Evolutionary conservation across 1,284 basidiomycete genomes (phyloP), one percentile per base, ranked within the genome.

Genomic region (Sanghuangporus sanghuang): DNA sequence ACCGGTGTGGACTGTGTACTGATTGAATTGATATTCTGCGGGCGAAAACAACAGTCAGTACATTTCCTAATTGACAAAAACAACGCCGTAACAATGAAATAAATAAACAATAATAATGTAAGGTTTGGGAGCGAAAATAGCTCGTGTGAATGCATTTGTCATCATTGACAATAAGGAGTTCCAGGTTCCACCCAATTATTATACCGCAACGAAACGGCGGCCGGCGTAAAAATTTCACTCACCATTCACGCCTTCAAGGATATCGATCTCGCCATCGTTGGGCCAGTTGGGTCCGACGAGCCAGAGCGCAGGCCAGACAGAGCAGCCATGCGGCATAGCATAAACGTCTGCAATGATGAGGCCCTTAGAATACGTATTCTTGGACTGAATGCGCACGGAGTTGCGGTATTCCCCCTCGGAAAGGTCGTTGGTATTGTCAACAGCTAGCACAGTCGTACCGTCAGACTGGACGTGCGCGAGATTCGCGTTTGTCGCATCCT

Each of bases 291-390:
- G 77, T n/a, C 86, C 87, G 42, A 80, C 77, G 49, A 55, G 76
- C 83, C 74, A 81, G 69, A 81, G 92, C 27, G 92, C 92, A 58
- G 92, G 92, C 92, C 92, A 95, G 49, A 87, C 83, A 52, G 84
- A 83, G 73, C 90, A 93, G 0, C 92, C 92, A 69, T 84, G 82
- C 1, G 93, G 91, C 86, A 92, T 92, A 16, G 83, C 74, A 59
- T 74, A 77, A 66, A 93, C 81, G 72, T 95, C 92, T n/a, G 90
- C 80, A 65, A 95, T 84, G 74, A 94, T 88, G 27, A 95, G 78
- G 1, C 92, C 92, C 21, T 81, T 77, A 38, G 77, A 82, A 73
- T 86, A 94, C 8, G 77, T 76, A 68, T 87, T 84, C 70, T 85
- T 85, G 48, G 85, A 82, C 39, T 78, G 80, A 69, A 95, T 89